A percentile compares a stretch with the other conserved stretches of the same genome.
Evolutionary conservation across 192 early-diverging fungal genomes (phyloP).

Genomic region (Nowakowskiella sp.): DNA sequence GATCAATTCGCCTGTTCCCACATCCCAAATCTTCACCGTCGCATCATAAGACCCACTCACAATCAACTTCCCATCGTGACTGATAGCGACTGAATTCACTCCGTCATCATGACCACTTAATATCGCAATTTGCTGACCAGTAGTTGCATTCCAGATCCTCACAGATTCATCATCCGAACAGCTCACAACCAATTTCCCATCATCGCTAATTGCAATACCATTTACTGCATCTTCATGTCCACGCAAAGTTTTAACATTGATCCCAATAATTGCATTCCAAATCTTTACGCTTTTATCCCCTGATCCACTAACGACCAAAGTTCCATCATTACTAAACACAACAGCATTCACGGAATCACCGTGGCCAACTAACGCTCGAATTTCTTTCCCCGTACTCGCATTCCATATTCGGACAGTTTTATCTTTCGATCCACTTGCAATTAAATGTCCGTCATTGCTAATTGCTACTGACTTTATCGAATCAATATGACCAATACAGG

Average conservation of each 20-base stretch:
- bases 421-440: too few relatives aligned
- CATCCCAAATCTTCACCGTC: conserved; percentile 80
- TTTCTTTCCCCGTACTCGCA: too few relatives aligned
- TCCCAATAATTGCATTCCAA: conserved; percentile 81
- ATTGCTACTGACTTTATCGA: too few relatives aligned
- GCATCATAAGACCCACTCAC: conserved; percentile 91
- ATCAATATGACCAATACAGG: too few relatives aligned
- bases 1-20: conserved; percentile 46
- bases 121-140: conserved; percentile 28
- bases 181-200: conserved; percentile 56
- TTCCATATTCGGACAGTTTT: too few relatives aligned
- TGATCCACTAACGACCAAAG: conserved; percentile 79
- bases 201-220: conserved; percentile 74
- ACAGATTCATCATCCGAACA: conserved; percentile 73
- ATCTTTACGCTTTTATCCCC: conserved; percentile 82
- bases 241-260: conserved; percentile 64
- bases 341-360: too few relatives aligned
- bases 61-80: conserved; percentile 64
- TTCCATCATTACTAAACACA: too few relatives aligned
- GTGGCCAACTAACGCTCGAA: too few relatives aligned
- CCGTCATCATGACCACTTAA: conserved; percentile 66
- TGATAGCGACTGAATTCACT: conserved; percentile 77
- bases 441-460: too few relatives aligned
- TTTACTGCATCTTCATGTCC: conserved; percentile 76
- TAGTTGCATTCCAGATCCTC: conserved; percentile 56